Percentiles rank a stretch among this genome's conserved stretches.
phyloP scores from a whole-genome alignment of 495 filamentous ascomycete species.

The Xylaria telfairii region DNA sequence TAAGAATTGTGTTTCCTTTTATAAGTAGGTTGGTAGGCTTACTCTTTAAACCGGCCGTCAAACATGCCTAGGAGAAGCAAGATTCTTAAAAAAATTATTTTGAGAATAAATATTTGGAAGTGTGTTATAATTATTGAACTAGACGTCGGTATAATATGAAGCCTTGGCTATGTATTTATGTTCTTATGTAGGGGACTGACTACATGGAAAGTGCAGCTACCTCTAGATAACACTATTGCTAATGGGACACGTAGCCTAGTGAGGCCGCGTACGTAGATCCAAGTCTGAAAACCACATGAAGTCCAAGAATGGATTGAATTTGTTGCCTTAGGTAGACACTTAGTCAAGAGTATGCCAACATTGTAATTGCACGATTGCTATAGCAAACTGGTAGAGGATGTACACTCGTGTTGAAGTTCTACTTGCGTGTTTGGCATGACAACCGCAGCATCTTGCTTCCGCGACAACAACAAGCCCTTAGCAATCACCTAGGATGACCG shows the following conservation, averaged over 20 bases:
- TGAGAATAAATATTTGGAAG: neutral
- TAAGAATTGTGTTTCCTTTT: no score
- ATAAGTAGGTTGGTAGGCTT: neutral
- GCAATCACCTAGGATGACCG: neutral
- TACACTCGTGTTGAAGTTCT: neutral
- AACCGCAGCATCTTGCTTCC: neutral
- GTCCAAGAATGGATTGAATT: neutral
- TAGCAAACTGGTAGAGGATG: neutral
- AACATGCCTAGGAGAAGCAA: neutral
- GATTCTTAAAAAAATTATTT: neutral
- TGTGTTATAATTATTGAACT: neutral
- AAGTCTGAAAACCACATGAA: neutral
- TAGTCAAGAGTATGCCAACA: neutral
- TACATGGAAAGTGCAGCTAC: neutral
- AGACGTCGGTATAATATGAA: neutral
- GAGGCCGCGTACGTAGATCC: neutral
- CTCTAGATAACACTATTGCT: neutral
- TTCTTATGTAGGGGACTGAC: neutral
- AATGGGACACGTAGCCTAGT: neutral
- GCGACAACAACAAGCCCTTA: neutral
- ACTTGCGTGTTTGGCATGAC: neutral
- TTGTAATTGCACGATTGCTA: neutral
- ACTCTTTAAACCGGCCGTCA: neutral
- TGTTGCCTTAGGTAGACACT: neutral
- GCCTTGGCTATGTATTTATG: neutral